Base-by-base conservation (phyloP, 2,329 filamentous ascomycete species). In the Epichloe elymi region DNA sequence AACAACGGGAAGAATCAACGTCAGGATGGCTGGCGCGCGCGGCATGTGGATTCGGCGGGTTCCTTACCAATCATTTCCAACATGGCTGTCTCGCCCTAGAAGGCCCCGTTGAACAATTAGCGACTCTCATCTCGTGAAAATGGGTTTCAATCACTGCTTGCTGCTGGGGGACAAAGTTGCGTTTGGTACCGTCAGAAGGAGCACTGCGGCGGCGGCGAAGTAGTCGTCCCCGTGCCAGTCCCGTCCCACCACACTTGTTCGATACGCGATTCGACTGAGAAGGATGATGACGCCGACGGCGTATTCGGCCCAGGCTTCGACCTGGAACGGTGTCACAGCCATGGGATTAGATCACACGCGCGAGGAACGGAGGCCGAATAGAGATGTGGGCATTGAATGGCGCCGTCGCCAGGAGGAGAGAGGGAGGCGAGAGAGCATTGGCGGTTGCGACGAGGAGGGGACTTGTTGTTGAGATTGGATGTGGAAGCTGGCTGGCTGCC, bases 261-360 rank as follows among this genome's bases (percentile, higher is more conserved):
- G 59, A 2, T 68, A 64, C 53, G 65, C 66, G 52, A 69, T 67
- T 14, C 70, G 67, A 5, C 68, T 52, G 2, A 70, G 53, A 3
- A 73, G 54, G 3, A 73, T 55, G 7, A 63, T 1, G 2, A 65
- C 54, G 2, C 70, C 70, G 30, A 73, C 57, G 1, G 60, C 65
- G 46, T 71, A 73, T 50, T 73, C 71, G 15, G 61, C 60, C 70
- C 70, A 73, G 8, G 68, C 68, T 55, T 73, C 70, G 2, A 58
- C 62, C 52, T 70, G 66, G 51, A 72, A 72, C 3, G 70, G 68
- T 4, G 67, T 70, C n/a, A 62, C 61, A 11, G 20, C 45, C 50
- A 51, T 51, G 26, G 26, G 17, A 19, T 5, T 7, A 2, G 17
- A 4, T 14, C 40, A 33, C 19, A 30, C n/a, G 7, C 33, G 14